Evolutionary conservation across 257 asterid genomes (phyloP), one percentile per base, ranked within the genome.

Genomic region (Nicotiana tabacum): DNA sequence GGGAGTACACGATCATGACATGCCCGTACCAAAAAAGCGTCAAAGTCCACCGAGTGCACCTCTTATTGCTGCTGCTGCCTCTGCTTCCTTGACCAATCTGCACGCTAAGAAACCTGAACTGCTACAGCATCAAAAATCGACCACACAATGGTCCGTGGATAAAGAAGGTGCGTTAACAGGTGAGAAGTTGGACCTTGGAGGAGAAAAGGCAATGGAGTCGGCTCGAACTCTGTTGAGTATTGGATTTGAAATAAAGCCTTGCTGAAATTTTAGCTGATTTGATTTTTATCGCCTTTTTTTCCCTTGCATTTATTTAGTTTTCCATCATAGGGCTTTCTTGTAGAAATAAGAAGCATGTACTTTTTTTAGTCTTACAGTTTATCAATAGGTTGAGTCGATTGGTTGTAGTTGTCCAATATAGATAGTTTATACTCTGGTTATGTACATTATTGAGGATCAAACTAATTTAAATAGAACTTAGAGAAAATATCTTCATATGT

Each of bases 1-100:
- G 87, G 98, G 97, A 69, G 89, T 85, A 81, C 98, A 94, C 61
- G 93, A 92, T 85, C 98, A 94, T 66, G 97, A 89, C 89, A 90
- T 87, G 86, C 97, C 98, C 5, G 91, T 93, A 78, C 97, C 97
- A 21, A 93, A 90, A 89, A 94, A 91, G 78, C 90, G 88, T n/a
- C 88, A 84, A 24, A 88, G 89, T 74, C 91, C 90, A 58, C 93
- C 87, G 15, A 89, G 83, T 61, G 81, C 88, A 81, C 86, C 81
- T 76, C 83, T 74, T 11, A 78, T 76, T 83, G 89, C 91, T 81
- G 80, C 92, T 72, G 85, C 91, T 24, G 77, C 89, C 82, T 87
- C 89, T 33, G 84, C 87, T 83, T 85, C 93, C 21, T 61, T 76
- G 66, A 85, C 80, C 66, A 86, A 81, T 79, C 6, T 60, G 86